These are phyloP conservation scores for Petrea volubilis DNA, from an alignment of 257 asterid genomes.

Conservation along the genomic window DNA sequence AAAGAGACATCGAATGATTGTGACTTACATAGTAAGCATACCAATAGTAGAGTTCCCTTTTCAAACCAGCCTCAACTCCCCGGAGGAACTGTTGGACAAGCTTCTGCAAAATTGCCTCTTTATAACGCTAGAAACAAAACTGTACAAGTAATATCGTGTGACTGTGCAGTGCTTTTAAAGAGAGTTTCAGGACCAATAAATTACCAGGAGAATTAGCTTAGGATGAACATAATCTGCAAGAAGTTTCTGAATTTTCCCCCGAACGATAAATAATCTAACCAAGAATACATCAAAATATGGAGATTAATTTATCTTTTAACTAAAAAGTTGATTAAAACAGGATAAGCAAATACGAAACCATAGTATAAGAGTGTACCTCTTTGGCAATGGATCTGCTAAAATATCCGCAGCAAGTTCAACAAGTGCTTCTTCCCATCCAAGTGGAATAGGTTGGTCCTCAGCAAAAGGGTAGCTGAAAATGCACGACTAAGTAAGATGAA, in stretches of 20 bases:
- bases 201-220: slow-evolving; percentile 80
- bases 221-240: slow-evolving; percentile 70
- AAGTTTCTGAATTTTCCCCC: slow-evolving; percentile 72
- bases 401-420: slow-evolving; percentile 71
- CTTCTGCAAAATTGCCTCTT: slow-evolving; percentile 45
- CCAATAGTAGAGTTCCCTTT: slow-evolving; percentile 82
- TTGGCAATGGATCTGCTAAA: slow-evolving; percentile 65
- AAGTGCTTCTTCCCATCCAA: slow-evolving; percentile 83
- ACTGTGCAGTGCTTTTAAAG: not conserved
- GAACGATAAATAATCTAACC: slow-evolving; percentile 52
- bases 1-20: slow-evolving; percentile 3
- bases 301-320: not conserved
- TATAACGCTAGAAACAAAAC: not conserved
- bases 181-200: not conserved
- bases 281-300: not conserved
- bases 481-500: slow-evolving; percentile 10
- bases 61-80: slow-evolving; percentile 46
- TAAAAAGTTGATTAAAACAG: not conserved
- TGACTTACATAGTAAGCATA: slow-evolving; percentile 85
- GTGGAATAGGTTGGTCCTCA: slow-evolving; percentile 78
- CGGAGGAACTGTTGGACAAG: slow-evolving; percentile 68
- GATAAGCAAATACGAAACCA: not conserved
- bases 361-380: slow-evolving; percentile 41
- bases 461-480: slow-evolving; percentile 72
- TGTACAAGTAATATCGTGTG: not conserved